Evolutionary conservation across 371 early-diverging fungal species (phyloP), one percentile per base, ranked within the genome.

Genomic region (Lichtheimia ornata): DNA sequence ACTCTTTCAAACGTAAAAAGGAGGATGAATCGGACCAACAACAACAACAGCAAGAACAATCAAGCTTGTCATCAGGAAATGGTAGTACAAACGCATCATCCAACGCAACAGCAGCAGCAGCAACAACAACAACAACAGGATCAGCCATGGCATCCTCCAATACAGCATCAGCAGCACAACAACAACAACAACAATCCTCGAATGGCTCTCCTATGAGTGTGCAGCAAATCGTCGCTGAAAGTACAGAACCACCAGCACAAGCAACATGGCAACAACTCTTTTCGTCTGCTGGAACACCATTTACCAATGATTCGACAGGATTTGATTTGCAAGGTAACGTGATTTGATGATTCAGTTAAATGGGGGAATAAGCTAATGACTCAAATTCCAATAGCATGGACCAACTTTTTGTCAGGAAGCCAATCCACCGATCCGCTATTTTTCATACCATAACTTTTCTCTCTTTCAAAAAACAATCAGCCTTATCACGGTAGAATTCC

Each of bases 231-330:
- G 51, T 65, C 11, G 58, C 71, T 17, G 64, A 56, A 56, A 42
- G 51, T 4, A 4, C 58, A 22, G 53, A 42, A 17, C 59, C 55
- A 20, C 45, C 53, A 18, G 51, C 64, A 5, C 72, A 72, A 53
- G 69, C 65, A 3, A 64, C 76, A 7, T 76, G 77, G 77, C 77
- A 73, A 49, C 67, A 76, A 28, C 49, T 76, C 1, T 76, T 76
- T 47, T 69, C 73, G 15, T 66, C 70, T n/a, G 66, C 72, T 5
- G 77, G 73, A 6, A 62, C 69, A 22, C 71, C 77, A 2, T 73
- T 76, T 57, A 52, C 69, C 1, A 63, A 55, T n/a, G 66, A 67
- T 51, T 42, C 66, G 2, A 67, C 43, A 44, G 58, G 59, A 18
- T 44, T 45, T 55, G 62, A 62, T 54, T 55, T 59, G 35, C 62